These are phyloP conservation scores for Penicillium atrosanguineum DNA, from an alignment of 495 filamentous ascomycete genomes.

Conservation along the genomic window DNA sequence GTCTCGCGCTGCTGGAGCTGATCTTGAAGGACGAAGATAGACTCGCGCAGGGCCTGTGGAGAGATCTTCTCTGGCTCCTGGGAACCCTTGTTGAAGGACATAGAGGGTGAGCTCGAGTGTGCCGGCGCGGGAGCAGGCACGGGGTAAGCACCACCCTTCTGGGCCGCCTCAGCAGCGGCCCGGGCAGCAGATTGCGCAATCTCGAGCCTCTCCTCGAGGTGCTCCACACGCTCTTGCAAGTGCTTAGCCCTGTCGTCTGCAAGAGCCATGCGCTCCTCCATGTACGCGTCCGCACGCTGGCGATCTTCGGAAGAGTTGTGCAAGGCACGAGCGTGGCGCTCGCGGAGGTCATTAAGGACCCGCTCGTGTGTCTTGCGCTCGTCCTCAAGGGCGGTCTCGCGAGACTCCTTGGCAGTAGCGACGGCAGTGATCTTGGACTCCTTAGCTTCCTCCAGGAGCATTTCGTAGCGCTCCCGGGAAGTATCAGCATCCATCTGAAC, in stretches of 20 bases:
- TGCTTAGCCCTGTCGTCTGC: conserved; percentile 77
- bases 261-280: conserved; percentile 68
- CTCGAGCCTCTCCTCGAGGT: conserved; percentile 86
- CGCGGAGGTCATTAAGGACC: conserved; percentile 57
- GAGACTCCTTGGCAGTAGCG: conserved; percentile 55
- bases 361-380: conserved; percentile 69
- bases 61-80: conserved; percentile 80
- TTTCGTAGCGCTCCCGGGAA: conserved; percentile 67
- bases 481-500: conserved; percentile 71
- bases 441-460: conserved; percentile 73
- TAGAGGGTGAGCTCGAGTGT: conserved; percentile 43
- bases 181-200: conserved; percentile 86
- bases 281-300: conserved; percentile 63
- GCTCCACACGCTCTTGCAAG: conserved; percentile 73
- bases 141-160: conserved; percentile 47
- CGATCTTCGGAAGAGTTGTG: conserved; percentile 70
- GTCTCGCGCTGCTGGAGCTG: conserved; percentile 92
- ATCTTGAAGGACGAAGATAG: conserved; percentile 92
- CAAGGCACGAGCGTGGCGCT: conserved; percentile 71
- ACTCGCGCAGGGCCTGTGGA: conserved; percentile 90
- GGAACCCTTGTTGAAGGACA: conserved; percentile 43
- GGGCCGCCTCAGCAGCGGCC: conserved; percentile 81
- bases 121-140: conserved; percentile 20
- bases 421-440: conserved; percentile 51
- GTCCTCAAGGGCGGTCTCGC: conserved; percentile 64